Percentiles rank a stretch among this genome's conserved stretches.
Conservation (phyloP, 345 rosid species). For the Hypericum androsaemum region DNA sequence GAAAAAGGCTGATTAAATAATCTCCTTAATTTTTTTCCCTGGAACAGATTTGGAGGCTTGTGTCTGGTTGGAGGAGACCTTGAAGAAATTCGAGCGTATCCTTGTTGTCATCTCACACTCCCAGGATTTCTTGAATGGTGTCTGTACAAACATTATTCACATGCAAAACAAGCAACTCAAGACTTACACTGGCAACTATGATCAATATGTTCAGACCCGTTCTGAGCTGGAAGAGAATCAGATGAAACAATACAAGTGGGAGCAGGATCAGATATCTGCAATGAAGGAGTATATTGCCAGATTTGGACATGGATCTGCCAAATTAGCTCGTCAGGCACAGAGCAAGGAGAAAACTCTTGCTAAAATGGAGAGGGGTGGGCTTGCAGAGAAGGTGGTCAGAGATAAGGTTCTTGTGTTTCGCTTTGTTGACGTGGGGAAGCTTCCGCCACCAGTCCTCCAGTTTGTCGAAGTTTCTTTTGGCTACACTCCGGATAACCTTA, state of each 20-base stretch:
- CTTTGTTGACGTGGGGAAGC: constrained; percentile 89
- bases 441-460: constrained; percentile 97
- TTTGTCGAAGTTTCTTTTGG: constrained; percentile 93
- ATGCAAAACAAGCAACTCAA: constrained; percentile 85
- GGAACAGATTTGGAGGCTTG: constrained; percentile 92
- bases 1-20: too few relatives aligned
- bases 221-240: constrained; percentile 92
- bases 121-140: constrained; percentile 94
- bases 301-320: constrained; percentile 98
- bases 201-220: constrained; percentile 96
- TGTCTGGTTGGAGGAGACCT: constrained; percentile 92
- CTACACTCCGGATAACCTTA: constrained; percentile 69
- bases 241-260: constrained; percentile 99
- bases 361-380: constrained; percentile 99
- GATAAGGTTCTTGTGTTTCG: constrained; percentile 82
- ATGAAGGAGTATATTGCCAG: constrained; percentile 99
- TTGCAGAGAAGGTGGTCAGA: constrained; percentile 67
- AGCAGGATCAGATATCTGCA: constrained; percentile 92
- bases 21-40: too few relatives aligned
- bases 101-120: constrained; percentile 95
- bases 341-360: constrained; percentile 98
- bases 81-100: constrained; percentile 87
- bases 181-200: constrained; percentile 80
- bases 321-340: constrained; percentile 97
- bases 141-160: constrained; percentile 94